Percentiles rank a stretch among this genome's conserved stretches.
phyloP scores from a whole-genome alignment of 2,329 filamentous ascomycete genomes.

The Fusarium tuaranense region DNA sequence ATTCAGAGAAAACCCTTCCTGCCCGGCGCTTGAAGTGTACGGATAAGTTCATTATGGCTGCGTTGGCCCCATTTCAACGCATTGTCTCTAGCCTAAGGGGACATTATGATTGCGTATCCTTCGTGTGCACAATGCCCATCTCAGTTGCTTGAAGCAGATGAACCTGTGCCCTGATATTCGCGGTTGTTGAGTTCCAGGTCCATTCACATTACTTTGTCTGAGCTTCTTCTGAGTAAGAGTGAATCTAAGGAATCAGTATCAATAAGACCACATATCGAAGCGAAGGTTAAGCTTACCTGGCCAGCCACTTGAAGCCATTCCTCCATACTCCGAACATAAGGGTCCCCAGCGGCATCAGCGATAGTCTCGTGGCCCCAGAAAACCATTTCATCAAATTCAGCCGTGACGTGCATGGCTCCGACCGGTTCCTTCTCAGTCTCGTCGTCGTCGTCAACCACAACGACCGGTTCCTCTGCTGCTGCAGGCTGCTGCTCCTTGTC shows the following conservation, averaged over 20 bases:
- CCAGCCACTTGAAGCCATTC: conserved; percentile 85
- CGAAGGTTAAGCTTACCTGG: conserved; percentile 61
- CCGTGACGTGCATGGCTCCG: conserved; percentile 71
- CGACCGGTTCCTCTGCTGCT: conserved; percentile 49
- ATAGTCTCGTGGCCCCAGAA: conserved; percentile 86
- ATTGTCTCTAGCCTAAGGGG: not conserved
- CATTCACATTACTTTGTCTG: not conserved
- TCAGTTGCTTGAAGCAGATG: not conserved
- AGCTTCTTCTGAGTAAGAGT: conserved; percentile 31
- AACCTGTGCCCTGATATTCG: not conserved
- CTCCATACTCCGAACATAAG: conserved; percentile 78
- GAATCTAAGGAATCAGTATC: conserved; percentile 36
- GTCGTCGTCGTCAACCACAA: conserved; percentile 52
- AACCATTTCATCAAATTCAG: conserved; percentile 78
- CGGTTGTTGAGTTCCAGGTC: not conserved
- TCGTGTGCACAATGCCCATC: not conserved
- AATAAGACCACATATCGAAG: not conserved
- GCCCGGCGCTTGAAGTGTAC: not conserved
- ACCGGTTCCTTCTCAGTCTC: conserved; percentile 55
- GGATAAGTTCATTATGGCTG: not conserved
- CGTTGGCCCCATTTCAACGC: not conserved
- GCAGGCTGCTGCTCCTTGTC: conserved; percentile 48
- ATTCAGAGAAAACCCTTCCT: not conserved
- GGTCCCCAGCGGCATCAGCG: conserved; percentile 72
- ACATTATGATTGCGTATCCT: not conserved